phyloP scores from a whole-genome alignment of 2,329 filamentous ascomycete species.

The Fusarium verrucosum region DNA sequence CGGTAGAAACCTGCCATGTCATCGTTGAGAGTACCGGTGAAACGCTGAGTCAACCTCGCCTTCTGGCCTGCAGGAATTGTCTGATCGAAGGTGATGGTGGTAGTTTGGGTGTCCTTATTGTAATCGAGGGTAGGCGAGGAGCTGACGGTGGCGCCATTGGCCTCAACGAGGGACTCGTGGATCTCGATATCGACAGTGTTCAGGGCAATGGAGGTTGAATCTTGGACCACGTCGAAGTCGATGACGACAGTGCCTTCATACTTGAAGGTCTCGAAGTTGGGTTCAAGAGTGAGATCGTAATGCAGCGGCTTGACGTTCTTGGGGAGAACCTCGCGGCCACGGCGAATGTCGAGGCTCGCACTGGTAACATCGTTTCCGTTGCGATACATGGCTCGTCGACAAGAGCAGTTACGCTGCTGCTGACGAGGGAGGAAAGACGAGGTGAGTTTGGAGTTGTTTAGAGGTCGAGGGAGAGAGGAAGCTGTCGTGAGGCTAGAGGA shows the following conservation, averaged over 20 bases:
- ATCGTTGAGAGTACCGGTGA: constrained; percentile 84
- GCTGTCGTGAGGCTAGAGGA: constrained; percentile 8
- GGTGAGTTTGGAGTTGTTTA: constrained; percentile 3
- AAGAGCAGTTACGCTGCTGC: constrained; percentile 43
- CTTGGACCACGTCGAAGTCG: constrained; percentile 85
- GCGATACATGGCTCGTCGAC: constrained; percentile 45
- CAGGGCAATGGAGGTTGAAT: constrained; percentile 84
- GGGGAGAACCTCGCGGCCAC: constrained; percentile 80
- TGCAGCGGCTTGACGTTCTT: constrained; percentile 91
- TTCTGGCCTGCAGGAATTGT: constrained; percentile 77
- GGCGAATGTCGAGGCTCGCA: constrained; percentile 42
- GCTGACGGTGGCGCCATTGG: constrained; percentile 59
- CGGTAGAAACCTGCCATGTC: constrained; percentile 99
- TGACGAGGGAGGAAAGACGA: constrained; percentile 25
- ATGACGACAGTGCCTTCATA: constrained; percentile 87
- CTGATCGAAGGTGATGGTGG: constrained; percentile 81
- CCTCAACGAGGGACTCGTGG: constrained; percentile 64
- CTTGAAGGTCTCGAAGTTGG: constrained; percentile 86
- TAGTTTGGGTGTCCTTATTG: constrained; percentile 82
- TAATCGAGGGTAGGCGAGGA: constrained; percentile 65
- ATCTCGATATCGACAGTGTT: constrained; percentile 90
- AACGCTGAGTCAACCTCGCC: constrained; percentile 69
- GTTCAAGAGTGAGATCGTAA: constrained; percentile 92
- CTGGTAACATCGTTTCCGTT: constrained; percentile 40
- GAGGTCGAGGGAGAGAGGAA: neutral